Percentiles rank a stretch among this genome's conserved stretches.
Conservation (phyloP, 192 early-diverging fungal genomes). For the Neocallimastix lanati region DNA sequence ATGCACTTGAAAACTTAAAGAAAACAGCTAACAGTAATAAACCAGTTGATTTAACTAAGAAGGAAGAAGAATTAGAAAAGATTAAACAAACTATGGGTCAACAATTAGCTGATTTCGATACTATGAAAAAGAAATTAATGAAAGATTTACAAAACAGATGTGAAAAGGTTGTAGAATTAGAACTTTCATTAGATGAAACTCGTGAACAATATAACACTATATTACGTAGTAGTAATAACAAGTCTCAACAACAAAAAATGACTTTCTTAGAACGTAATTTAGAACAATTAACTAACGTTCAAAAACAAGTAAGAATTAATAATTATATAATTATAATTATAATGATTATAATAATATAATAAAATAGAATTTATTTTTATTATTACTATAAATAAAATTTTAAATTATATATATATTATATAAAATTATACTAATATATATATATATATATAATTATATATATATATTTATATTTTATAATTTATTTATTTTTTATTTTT, state of each 20-base stretch:
- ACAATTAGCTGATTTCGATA: constrained; percentile 84
- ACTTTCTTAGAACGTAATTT: constrained; percentile 93
- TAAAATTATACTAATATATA: too few species aligned
- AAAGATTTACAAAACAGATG: constrained; percentile 92
- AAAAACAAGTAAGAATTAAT: constrained; percentile 46
- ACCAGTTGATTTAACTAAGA: constrained; percentile 25
- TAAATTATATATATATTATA: too few species aligned
- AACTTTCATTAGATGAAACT: constrained; percentile 88
- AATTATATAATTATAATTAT: neutral
- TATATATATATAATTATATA: too few species aligned
- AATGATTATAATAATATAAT: neutral
- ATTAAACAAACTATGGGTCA: constrained; percentile 57
- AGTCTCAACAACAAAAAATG: constrained; percentile 89
- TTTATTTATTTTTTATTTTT: too few species aligned
- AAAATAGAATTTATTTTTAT: too few species aligned
- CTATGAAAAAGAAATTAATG: constrained; percentile 97
- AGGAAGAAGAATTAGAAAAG: constrained; percentile 58
- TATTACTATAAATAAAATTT: too few species aligned
- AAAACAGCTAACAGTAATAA: constrained; percentile 15
- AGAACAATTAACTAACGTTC: constrained; percentile 87
- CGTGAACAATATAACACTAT: constrained; percentile 86
- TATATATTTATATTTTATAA: too few species aligned
- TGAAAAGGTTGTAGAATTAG: constrained; percentile 88
- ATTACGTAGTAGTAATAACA: constrained; percentile 59
- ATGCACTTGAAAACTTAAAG: constrained; percentile 22